phyloP scores from a whole-genome alignment of 441 rosid genomes.

The Gossypium aridum region DNA sequence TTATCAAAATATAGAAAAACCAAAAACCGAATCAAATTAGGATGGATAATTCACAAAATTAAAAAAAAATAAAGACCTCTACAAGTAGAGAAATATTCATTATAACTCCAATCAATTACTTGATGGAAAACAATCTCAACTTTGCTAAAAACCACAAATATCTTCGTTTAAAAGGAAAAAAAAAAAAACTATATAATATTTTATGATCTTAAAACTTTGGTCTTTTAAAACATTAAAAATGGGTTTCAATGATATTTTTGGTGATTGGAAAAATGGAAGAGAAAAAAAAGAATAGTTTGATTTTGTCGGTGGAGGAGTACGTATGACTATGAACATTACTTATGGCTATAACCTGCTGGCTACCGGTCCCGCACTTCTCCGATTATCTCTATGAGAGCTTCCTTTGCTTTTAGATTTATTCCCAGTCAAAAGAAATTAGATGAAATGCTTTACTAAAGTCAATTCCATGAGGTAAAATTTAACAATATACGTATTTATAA shows the following conservation, averaged over 20 bases:
- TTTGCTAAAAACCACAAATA: neutral
- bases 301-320: slow-evolving; percentile 11
- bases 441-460: neutral
- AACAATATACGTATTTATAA: too few relatives aligned
- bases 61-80: neutral
- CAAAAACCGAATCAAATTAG: too few relatives aligned
- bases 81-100: neutral
- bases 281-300: neutral
- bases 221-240: neutral
- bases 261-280: neutral
- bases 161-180: neutral
- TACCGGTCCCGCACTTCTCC: neutral
- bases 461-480: too few relatives aligned
- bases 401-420: neutral
- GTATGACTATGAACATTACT: neutral
- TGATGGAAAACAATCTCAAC: neutral
- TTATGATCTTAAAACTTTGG: neutral
- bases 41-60: too few relatives aligned
- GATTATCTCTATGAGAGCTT: neutral
- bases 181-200: neutral
- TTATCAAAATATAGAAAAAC: too few relatives aligned
- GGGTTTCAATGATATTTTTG: neutral
- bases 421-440: neutral
- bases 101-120: neutral
- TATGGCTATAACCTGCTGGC: neutral